Base-by-base conservation (phyloP, 208 protist genomes). In the Crithidia bombi region DNA sequence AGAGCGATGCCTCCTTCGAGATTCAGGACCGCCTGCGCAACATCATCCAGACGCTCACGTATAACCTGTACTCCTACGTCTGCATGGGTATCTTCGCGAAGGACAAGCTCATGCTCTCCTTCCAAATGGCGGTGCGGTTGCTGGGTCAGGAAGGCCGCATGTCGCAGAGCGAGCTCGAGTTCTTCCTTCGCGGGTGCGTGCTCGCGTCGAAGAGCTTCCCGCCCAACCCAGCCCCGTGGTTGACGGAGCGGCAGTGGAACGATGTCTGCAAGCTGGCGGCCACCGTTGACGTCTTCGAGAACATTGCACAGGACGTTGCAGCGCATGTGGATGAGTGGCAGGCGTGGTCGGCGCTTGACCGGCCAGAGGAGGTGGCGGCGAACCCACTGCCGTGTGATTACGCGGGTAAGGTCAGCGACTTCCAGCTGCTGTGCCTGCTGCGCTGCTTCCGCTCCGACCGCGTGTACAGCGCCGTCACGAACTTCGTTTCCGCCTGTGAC, bases 81-180 rank as follows among this genome's bases (percentile, higher is more conserved):
- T 99, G 98, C 79, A 98, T 98, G 81, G 97, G 98, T 57, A 96
- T 99, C 55, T 99, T 99, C 75, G 98, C 99, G 82, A 90, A 85
- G 71, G 96, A 99, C 78, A 99, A 99, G 84, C 80, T 99, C 26
- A 99, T 99, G 94, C 98, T 99, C 70, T 97, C 98, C 9, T 98
- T 99, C 68, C 98, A 99, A 62, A 98, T 99, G 72, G 89, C 97
- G 15, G 80, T 99, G 19, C 95, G 95, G 32, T 95, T 99, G n/a
- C 85, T 99, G 28, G 67, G 90, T 21, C 96, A 97, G 58, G 83
- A 98, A 23, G 77, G 77, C 57, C 75, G 86, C 39, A 79, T 99
- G 66, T 63, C 87, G 54, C 63, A 67, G n/a, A 57, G 49, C 33
- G 90, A 99, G 73, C 86, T 99, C 12, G 98, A 99, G 74, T 99